Evolutionary conservation across 108 stramenopile genomes (phyloP).

Genomic region (Epipyxis sp.): DNA sequence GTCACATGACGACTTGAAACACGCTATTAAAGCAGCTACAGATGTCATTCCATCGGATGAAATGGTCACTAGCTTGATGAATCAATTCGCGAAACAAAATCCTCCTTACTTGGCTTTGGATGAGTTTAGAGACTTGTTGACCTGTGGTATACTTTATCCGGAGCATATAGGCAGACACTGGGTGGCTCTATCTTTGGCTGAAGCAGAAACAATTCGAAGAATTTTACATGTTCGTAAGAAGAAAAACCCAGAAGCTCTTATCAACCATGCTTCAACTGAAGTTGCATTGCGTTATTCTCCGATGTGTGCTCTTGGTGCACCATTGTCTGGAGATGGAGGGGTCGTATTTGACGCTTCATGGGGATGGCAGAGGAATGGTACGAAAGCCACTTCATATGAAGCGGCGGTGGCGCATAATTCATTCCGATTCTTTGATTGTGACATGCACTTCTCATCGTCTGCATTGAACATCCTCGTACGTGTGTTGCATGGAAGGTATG

Average conservation of each 20-base stretch:
- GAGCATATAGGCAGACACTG: conserved; percentile 19
- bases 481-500: conserved; percentile 20
- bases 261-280: conserved; percentile 27
- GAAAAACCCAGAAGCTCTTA: too few species aligned
- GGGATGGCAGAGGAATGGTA: conserved; percentile 30
- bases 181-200: too few species aligned
- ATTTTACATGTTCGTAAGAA: too few species aligned
- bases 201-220: too few species aligned
- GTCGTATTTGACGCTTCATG: conserved; percentile 36
- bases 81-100: background rate
- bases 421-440: conserved; percentile 39
- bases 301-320: conserved; percentile 1
- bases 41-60: conserved; percentile 19
- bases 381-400: conserved; percentile 30
- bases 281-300: conserved; percentile 37
- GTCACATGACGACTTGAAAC: background rate
- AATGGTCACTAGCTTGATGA: background rate
- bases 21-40: conserved; percentile 13
- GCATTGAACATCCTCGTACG: conserved; percentile 28
- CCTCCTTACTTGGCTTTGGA: conserved; percentile 3
- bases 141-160: background rate
- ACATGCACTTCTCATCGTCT: conserved; percentile 33
- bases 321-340: conserved; percentile 19
- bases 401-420: conserved; percentile 29
- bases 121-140: conserved; percentile 1